Evolutionary conservation across 2,329 filamentous ascomycete genomes (phyloP), one percentile per base, ranked within the genome.

Genomic region (Neonectria hederae): DNA sequence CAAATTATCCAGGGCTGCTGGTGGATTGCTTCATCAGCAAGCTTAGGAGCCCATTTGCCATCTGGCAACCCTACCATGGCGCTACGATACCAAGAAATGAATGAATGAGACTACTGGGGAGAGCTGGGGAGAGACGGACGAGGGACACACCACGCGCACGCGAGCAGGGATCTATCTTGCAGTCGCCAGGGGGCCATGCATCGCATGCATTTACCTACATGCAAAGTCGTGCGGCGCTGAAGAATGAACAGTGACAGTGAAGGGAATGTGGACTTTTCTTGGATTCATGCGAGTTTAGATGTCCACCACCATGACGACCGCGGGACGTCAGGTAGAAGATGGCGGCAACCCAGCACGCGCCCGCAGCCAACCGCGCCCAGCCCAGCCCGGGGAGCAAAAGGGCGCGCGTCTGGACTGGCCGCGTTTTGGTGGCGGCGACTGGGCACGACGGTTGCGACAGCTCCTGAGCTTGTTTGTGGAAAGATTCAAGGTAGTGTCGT

Each of bases 1-100:
- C 58, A 65, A 65, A 65, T 62, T 62, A 62, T 62, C 58, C 54
- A 65, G 63, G 58, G 58, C 45, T 42, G 49, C 17, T 26, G 49
- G 63, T 65, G 63, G 58, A 57, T 59, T 65, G 49, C 43, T 42
- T 59, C 55, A 59, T 38, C 38, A 43, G 21, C 54, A 63, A 45
- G 54, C 54, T 59, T 32, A n/a, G n/a, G n/a, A n/a, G 30, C 43
- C 32, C 32, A 35, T 35, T 17, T 35, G 32, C 32, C 32, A 14
- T 17, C 38, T 51, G 32, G 59, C 58, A 51, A 54, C 59, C 54
- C 52, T 58, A 59, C 59, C 46, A 57, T 48, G 43, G 40, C 40
- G 45, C 48, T 51, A 35, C 53, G 51, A 30, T 26, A 45, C 17
- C 19, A 28, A 54, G 51, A 38, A 28, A 45, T n/a, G 26, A 42